Evolutionary conservation across 1,284 basidiomycete genomes (phyloP), one percentile per base, ranked within the genome.

Genomic region (Cryptococcus sp.): DNA sequence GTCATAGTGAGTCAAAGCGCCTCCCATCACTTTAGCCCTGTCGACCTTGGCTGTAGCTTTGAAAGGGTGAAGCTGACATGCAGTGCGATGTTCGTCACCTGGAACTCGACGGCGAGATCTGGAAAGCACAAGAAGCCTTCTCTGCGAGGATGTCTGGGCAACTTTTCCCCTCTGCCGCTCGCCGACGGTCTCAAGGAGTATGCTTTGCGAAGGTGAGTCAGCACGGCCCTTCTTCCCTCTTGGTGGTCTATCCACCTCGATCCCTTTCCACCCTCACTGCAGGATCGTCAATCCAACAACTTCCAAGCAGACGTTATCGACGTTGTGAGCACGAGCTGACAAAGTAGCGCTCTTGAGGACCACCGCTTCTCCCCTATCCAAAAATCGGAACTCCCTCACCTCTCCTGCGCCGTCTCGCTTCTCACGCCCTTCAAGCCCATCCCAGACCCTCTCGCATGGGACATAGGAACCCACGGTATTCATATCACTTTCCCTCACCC

Each of bases 11-110:
- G 64, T 60, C 26, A 4, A 35, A 33, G 41, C 42, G 19, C 21
- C 5, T 31, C 9, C 5, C 43, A 21, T 24, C 40, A 21, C 24
- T 2, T n/a, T 21, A 5, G 36, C 37, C 31, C 18, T 18, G 6
- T 7, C 10, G 4, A 14, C n/a, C n/a, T n/a, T n/a, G n/a, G n/a
- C n/a, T n/a, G n/a, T n/a, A n/a, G n/a, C n/a, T n/a, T n/a, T n/a
- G n/a, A 7, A 31, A 7, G 28, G 28, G 28, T 31, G 28, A 14
- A 31, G 39, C 36, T 39, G 24, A 26, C 28, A n/a, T 34, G 4
- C 58, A 93, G 91, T 71, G 91, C 92, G 6, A 77, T 98, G 49
- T 98, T 98, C 72, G 89, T 98, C 31, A 97, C 94, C 2, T 98
- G 94, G 93, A 93, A 91, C 74, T 86, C 61, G 18, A 53, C 49